Conservation (phyloP, 257 asterid genomes). For the Mitragyna speciosa region DNA sequence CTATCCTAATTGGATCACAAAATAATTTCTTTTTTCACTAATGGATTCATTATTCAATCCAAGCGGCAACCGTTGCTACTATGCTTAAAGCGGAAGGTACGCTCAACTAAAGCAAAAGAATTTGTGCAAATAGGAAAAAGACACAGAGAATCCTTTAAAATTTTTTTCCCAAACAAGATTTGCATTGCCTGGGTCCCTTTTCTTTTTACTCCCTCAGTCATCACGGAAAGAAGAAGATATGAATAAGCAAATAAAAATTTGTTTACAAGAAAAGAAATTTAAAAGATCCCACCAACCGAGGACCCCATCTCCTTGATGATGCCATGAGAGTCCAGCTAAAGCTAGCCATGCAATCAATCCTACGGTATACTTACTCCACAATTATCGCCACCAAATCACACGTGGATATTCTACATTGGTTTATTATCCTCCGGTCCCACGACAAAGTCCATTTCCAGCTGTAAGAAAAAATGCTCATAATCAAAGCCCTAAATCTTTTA, state of each 20-base stretch:
- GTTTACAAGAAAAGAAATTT: not conserved
- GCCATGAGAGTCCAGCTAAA: constrained; percentile 29
- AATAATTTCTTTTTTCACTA: too few relatives aligned
- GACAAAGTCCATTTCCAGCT: constrained; percentile 37
- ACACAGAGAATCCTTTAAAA: not conserved
- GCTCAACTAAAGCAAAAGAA: constrained; percentile 2
- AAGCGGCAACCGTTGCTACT: not conserved
- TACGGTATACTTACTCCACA: constrained; percentile 12
- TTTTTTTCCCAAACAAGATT: not conserved
- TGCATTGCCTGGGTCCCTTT: not conserved
- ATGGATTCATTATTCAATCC: not conserved
- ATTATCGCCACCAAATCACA: constrained; percentile 32
- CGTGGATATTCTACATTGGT: constrained; percentile 21
- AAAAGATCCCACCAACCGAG: not conserved
- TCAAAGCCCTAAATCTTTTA: constrained; percentile 14
- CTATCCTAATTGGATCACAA: not conserved
- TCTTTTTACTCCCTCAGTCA: not conserved
- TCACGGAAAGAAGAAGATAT: not conserved
- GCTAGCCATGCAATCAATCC: not conserved
- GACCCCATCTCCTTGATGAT: constrained; percentile 30
- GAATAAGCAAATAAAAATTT: not conserved
- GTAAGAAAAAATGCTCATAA: constrained; percentile 18
- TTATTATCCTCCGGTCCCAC: constrained; percentile 15
- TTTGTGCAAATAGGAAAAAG: not conserved
- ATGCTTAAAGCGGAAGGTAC: constrained; percentile 6